Base-by-base conservation (phyloP, 2,329 filamentous ascomycete species). In the Aspergillus pseudoterreus region DNA sequence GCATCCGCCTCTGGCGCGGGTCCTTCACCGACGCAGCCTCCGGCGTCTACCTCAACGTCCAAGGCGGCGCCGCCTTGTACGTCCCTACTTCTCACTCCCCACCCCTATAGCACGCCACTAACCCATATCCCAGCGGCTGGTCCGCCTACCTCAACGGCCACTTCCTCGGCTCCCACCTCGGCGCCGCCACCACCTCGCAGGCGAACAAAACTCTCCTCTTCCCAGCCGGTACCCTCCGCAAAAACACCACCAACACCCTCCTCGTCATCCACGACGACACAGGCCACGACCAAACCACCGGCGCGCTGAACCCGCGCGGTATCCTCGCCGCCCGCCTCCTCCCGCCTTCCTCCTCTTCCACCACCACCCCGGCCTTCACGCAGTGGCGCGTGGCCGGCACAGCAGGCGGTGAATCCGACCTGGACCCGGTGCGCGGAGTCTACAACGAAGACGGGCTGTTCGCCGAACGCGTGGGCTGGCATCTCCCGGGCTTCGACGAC, bases 191-290 rank as follows among this genome's bases (percentile, higher is more conserved):
- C 11, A 45, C 46, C 11, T 53, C 56, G 11, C 61, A 62, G 51
- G 58, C 53, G 33, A 66, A 62, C 46, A 54, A 61, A 3, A 72
- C 74, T 0, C 71, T 84, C 17, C 30, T 76, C 0, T 83, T 85
- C 61, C 62, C 70, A 39, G 79, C 80, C 44, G 73, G 72, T 2
- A 78, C 75, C 2, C 57, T 82, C 0, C 65, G 68, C 36, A 65
- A 30, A 1, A 81, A 82, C 50, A 64, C 78, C 2, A 69, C 84
- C 5, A 74, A 83, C n/a, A 67, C 84, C 3, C 69, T 84, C 21
- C 78, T 82, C 64, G 80, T 85, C 59, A 77, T 84, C 66, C 82
- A 79, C 15, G 82, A 82, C 9, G 80, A 85, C 59, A 66, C 64
- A 17, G 65, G 64, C 30, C 65, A 67, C 49, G 64, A 67, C 45